Evolutionary conservation across 768 basidiomycete genomes (phyloP), one percentile per base, ranked within the genome.

Genomic region (Lanmaoa rubissima): DNA sequence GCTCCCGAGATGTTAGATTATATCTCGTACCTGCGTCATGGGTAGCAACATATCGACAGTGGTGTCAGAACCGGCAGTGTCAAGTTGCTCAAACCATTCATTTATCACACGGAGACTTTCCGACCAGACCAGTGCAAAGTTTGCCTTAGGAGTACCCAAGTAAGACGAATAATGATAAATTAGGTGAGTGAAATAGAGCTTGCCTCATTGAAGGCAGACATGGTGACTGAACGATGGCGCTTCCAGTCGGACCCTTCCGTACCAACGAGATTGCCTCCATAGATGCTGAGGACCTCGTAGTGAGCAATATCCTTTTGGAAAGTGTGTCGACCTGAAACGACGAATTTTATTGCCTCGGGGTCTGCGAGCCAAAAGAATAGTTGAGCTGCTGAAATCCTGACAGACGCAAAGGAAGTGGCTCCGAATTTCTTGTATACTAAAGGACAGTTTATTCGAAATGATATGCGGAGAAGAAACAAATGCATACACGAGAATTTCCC

Each of bases 181-280:
- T 16, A 26, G 14, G 16, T 10, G 16, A n/a, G 26, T 35, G 17
- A 40, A 19, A 26, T 12, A 32, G 16, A 16, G 46, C 65, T 47
- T 53, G 70, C 81, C 68, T 82, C 81, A 45, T 75, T 80, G 65
- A 82, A 82, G 1, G 81, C 81, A 11, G 78, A 75, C 51, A 77
- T 80, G 21, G 78, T 69, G 1, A 79, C 69, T 11, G 63, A 66
- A 42, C 79, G 72, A 58, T 81, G 80, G 2, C 78, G 70, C 48
- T 77, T 77, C 80, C 81, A 82, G n/a, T 77, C 74, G 0, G 73
- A 51, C 7, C 74, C 78, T 48, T 79, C 79, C 0, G 65, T 61
- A 5, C 75, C 73, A 26, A 82, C 61, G 3, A 83, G 53, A 60
- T 78, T 82, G 21, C 54, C 56, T 1, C 82, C 82, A n/a, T 78